These are phyloP conservation scores for Nephelium lappaceum DNA, from an alignment of 345 rosid species.

Conservation along the genomic window DNA sequence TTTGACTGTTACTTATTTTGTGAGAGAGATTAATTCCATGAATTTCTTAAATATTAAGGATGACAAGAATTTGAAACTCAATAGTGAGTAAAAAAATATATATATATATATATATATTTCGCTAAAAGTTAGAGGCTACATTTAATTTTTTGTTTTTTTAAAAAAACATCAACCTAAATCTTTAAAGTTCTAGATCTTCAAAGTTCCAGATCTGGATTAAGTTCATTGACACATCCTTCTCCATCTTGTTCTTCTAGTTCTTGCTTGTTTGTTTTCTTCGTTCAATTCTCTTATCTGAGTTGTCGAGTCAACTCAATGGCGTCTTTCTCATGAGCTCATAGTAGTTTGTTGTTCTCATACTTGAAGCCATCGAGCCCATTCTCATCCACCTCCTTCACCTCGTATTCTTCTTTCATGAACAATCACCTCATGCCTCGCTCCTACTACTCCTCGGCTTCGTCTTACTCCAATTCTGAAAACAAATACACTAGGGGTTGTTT, in stretches of 20 bases:
- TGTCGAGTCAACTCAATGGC: slow-evolving; percentile 59
- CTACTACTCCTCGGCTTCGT: slow-evolving; percentile 69
- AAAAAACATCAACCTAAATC: no score
- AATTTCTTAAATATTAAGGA: no score
- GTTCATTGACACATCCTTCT: slow-evolving; percentile 64
- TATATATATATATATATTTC: no score
- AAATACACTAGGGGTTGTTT: no score
- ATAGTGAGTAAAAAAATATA: no score
- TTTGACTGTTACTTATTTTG: no score
- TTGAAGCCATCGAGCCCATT: slow-evolving; percentile 73
- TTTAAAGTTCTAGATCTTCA: no score
- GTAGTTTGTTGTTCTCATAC: slow-evolving; percentile 79
- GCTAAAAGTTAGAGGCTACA: no score
- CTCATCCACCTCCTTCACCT: slow-evolving; percentile 75
- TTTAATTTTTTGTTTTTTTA: no score
- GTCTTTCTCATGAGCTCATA: slow-evolving; percentile 76
- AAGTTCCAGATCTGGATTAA: no score
- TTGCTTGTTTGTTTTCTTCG: not conserved
- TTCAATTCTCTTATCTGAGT: slow-evolving; percentile 32
- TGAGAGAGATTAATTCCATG: no score
- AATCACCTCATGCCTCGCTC: slow-evolving; percentile 74
- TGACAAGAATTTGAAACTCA: no score
- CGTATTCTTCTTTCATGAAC: slow-evolving; percentile 61
- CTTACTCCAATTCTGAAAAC: slow-evolving; percentile 45
- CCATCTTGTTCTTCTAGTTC: slow-evolving; percentile 22